Evolutionary conservation across 2,329 filamentous ascomycete genomes (phyloP), one percentile per base, ranked within the genome.

Genomic region (Botrytis fabae): DNA sequence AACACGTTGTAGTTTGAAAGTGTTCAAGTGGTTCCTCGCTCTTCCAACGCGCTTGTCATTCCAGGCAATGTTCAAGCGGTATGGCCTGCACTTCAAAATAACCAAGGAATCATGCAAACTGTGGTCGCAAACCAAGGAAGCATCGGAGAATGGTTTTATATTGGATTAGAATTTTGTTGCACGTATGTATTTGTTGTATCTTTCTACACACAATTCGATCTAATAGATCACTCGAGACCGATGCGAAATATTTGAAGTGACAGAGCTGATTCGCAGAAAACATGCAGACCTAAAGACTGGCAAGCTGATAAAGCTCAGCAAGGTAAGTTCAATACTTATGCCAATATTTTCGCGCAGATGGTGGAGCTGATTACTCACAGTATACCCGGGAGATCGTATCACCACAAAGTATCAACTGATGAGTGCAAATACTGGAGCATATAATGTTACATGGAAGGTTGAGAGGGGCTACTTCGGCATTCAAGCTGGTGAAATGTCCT

Each of bases 71-170:
- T 63, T 38, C 69, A 70, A 64, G 69, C 69, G 3, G 16, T 70
- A 10, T 70, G 69, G 69, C 69, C 69, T 61, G 59, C 69, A 1
- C 54, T 70, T 16, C 69, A 70, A 8, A 70, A 63, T 12, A 70
- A 63, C 10, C 18, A 63, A 28, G 59, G 44, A 1, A 70, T 70
- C 1, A 48, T 70, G 6, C 69, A 64, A 40, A 63, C 59, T 4
- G 40, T n/a, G 4, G 57, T 70, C 4, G 44, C 42, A 48, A 70
- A 70, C 18, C 54, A 70, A 64, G 69, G 69, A 51, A 16, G 16
- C 2, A 46, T 70, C 32, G 59, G 57, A 46, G 69, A 64, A 25
- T 70, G 69, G 69, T 70, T 35, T 44, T 70, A 48, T 18, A 63
- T 70, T 62, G 69, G 69, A 18, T 54, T 70, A 1, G 59, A 63